Evolutionary conservation across 1,284 basidiomycete species (phyloP).

Genomic region (Ceratobasidium sp.): DNA sequence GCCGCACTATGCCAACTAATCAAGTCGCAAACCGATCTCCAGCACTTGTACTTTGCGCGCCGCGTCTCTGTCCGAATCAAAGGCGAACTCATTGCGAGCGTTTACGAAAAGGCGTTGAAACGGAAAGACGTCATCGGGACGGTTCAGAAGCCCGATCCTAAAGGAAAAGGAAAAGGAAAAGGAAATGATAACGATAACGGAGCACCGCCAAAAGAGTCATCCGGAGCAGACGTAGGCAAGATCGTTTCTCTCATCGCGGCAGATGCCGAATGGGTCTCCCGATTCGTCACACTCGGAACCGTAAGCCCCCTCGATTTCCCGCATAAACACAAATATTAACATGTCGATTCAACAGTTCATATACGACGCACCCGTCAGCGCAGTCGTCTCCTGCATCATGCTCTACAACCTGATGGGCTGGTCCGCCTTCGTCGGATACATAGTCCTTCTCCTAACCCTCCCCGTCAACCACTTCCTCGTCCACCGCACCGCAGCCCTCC

Average conservation of each 20-base stretch:
- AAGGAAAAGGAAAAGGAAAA: background rate
- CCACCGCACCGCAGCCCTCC: constrained; percentile 58
- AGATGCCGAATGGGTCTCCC: constrained; percentile 38
- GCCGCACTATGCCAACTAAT: constrained; percentile 35
- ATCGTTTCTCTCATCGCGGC: constrained; percentile 37
- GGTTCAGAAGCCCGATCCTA: constrained; percentile 28
- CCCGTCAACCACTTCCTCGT: constrained; percentile 44
- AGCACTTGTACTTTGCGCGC: constrained; percentile 40
- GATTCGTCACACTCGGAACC: constrained; percentile 1
- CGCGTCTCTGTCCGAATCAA: constrained; percentile 28
- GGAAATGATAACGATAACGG: no score
- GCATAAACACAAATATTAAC: background rate
- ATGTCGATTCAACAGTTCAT: no score
- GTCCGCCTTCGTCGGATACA: constrained; percentile 45
- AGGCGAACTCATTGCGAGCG: constrained; percentile 43
- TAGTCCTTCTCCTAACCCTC: constrained; percentile 33
- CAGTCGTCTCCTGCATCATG: constrained; percentile 26
- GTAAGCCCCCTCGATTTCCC: background rate
- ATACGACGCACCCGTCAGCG: constrained; percentile 40
- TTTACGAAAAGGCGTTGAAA: constrained; percentile 46
- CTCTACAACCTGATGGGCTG: constrained; percentile 46
- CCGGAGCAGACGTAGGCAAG: constrained; percentile 45
- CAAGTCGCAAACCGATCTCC: constrained; percentile 43
- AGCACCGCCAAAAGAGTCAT: background rate
- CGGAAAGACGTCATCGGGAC: constrained; percentile 42